Base-by-base conservation (phyloP, 352 stramenopile genomes). In the Phytophthora fragariae region DNA sequence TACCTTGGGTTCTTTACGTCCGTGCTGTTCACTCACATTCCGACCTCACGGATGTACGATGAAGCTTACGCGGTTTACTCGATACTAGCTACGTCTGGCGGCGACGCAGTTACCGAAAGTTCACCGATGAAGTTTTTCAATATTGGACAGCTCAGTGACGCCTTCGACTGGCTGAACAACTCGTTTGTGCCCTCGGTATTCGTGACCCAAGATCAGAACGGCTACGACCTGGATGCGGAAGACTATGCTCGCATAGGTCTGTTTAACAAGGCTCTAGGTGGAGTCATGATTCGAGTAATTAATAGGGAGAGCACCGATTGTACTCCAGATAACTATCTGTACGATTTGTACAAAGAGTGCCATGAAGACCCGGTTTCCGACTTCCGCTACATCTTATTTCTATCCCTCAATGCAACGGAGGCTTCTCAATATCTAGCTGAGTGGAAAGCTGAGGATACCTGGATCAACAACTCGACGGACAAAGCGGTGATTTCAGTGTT, bases 171-270 rank as follows among this genome's bases (percentile, higher is more conserved):
- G 77, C 46, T 89, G 29, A 70, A 53, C 1, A 70, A 79, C 29
- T 71, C 80, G 15, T 72, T 89, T n/a, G 75, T 86, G 2, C 82
- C 75, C 2, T 62, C 54, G 3, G 66, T 83, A 11, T 89, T 89
- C n/a, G 76, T 87, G 59, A 86, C 79, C 3, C 68, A 79, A n/a
- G 75, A 84, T 39, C 82, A 86, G 56, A 87, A 87, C 41, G 75
- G 70, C 14, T 58, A 74, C 3, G 44, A 73, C 17, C 24, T 89
- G 1, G 35, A 66, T 5, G 47, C 49, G 11, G 68, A 81, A 31
- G 62, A 79, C 27, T 80, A 68, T 56, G 73, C 62, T 10, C 75
- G 75, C 17, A 72, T 87, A 10, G 73, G 67, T 9, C 65, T 65
- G 5, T 86, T 84, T 46, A 83, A 85, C 50, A 81, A 86, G 24